A percentile compares a stretch with the other conserved stretches of the same genome.
phyloP scores from a whole-genome alignment of 208 protist species.

The Acanthamoeba healyi region DNA sequence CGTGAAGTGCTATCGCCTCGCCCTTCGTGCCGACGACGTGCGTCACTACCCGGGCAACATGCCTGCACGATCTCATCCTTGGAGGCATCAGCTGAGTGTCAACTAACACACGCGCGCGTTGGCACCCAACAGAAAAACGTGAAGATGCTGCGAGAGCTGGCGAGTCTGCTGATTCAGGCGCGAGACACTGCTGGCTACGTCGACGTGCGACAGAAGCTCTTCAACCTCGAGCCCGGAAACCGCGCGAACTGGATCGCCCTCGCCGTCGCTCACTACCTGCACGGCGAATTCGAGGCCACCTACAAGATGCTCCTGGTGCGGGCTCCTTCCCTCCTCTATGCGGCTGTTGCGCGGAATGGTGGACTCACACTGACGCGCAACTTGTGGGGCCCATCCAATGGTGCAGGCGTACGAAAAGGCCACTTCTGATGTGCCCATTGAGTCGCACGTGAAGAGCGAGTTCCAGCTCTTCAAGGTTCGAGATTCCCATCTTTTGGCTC shows the following conservation, averaged over 20 bases:
- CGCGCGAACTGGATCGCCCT: slow-evolving; percentile 51
- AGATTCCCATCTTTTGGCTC: too few relatives aligned
- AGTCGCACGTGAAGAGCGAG: slow-evolving; percentile 14
- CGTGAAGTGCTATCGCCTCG: slow-evolving; percentile 48
- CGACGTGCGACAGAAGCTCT: slow-evolving; percentile 28
- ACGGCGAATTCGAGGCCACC: slow-evolving; percentile 1
- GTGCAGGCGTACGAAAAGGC: slow-evolving; percentile 20
- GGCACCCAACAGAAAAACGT: slow-evolving; percentile 26
- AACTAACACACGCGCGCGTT: not conserved
- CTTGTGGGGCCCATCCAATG: not conserved
- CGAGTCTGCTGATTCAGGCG: slow-evolving; percentile 33
- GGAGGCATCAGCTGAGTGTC: too few relatives aligned
- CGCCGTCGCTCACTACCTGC: slow-evolving; percentile 46
- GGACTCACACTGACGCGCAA: not conserved
- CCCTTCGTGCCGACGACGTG: slow-evolving; percentile 17
- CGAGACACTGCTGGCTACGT: slow-evolving; percentile 29
- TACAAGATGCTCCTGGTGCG: slow-evolving; percentile 16
- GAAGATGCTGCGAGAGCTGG: slow-evolving; percentile 49
- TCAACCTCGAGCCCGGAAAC: slow-evolving; percentile 30
- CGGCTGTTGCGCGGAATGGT: not conserved
- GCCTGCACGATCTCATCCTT: too few relatives aligned
- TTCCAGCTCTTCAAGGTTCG: slow-evolving; percentile 52
- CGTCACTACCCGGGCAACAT: too few relatives aligned
- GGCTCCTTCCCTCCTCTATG: not conserved
- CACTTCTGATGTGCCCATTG: not conserved